Base-by-base conservation (phyloP, 371 early-diverging fungal species). In the Apophysomyces ossiformis region DNA sequence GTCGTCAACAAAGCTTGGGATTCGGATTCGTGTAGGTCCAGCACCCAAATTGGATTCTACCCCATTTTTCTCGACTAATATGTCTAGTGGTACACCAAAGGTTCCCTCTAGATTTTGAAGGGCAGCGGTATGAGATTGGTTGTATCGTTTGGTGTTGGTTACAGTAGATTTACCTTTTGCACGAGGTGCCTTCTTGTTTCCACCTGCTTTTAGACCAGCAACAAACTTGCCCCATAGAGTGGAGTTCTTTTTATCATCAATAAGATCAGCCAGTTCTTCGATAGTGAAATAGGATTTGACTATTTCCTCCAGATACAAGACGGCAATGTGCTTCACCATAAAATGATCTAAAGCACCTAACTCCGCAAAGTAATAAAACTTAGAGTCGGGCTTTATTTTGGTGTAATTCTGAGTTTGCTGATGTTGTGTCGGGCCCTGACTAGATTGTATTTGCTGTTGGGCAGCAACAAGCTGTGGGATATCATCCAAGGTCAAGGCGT, bases 1-100 rank as follows among this genome's bases (percentile, higher is more conserved):
- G 41, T 87, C 83, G 60, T 97, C 96, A 39, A 97, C 81, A 74
- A 97, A 90, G 57, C 85, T 78, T 35, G 99, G 99, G 16, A 97
- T 89, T 21, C 89, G 83, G 38, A 90, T 83, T n/a, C 88, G 78
- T 21, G 88, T 88, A 13, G 93, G 92, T 0, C 92, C 89, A 6
- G 90, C 86, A 0, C 93, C 93, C n/a, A 95, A 72, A 8, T 85
- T 85, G 0, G 96, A 92, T 62, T 96, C 93, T 4, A 92, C 87
- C 0, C 96, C 94, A 67, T 90, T 87, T 63, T 88, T 85, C 66
- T 96, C 95, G 7, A 95, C 87, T 7, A 97, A 81, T 1, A 85
- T 69, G 63, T 96, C 96, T 45, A 98, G 74, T 5, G 94, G 86
- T 1, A 95, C 95, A n/a, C 97, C 96, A 82, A 98, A 98, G 1